Evolutionary conservation across 129 eudicot genomes (phyloP), one percentile per base, ranked within the genome.

Genomic region (Flaveria bidentis): DNA sequence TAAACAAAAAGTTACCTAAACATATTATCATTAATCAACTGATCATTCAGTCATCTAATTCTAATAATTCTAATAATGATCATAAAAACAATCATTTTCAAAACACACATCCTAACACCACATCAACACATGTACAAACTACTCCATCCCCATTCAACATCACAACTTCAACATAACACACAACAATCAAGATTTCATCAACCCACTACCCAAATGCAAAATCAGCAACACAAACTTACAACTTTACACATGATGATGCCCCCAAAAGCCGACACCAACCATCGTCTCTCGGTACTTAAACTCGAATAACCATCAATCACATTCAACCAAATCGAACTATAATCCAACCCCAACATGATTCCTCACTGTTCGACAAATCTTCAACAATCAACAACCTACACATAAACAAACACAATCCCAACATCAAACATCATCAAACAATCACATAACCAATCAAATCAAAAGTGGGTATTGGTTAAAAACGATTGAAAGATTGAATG

Each of bases 241-340:
- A 80, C 47, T 85, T 85, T 88, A 81, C 97, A 88, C 90, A 91
- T 85, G 71, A 87, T 39, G 70, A 91, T 73, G 74, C 92, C 92
- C 11, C 78, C 88, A 73, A 87, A 80, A 73, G 84, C 76, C 1
- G 96, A 87, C 11, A 85, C 51, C 26, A 89, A 68, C 96, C 96
- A 89, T 49, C 71, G 69, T 75, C 60, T 72, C 28, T 76, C 85
- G 18, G 72, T 80, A 66, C 73, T 77, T 39, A 71, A 79, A 78
- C 78, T 22, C 8, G 76, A 77, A 79, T 80, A 80, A 52, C 73
- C 84, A 42, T 65, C 77, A 11, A 86, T 46, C 45, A 76, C 76
- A 23, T 80, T 45, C 57, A 78, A 62, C 78, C 22, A 36, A 46
- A 42, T 8, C 4, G 78, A 71, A 71, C 26, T 28, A 42, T 57